Conservation (phyloP, 106 monocot species). For the Alisma plantagoaquatica region DNA sequence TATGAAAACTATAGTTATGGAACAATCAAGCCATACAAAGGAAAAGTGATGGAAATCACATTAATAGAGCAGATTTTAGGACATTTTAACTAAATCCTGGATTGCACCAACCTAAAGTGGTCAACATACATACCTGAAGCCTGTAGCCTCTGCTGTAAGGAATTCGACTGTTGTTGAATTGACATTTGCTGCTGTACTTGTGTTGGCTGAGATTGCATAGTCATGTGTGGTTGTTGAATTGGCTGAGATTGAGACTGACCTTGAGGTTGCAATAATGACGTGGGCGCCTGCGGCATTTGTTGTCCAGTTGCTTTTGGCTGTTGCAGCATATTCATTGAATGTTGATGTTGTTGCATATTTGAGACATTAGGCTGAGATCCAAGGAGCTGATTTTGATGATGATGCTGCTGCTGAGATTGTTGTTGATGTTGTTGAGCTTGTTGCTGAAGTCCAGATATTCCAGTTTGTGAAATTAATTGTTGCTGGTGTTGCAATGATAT, state of each 20-base stretch:
- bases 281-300: conserved; percentile 30
- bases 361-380: conserved; percentile 26
- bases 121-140: conserved; percentile 28
- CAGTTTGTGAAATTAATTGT: conserved; percentile 13
- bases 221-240: conserved; percentile 39
- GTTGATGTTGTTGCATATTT: conserved; percentile 28
- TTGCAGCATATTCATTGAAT: conserved; percentile 28
- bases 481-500: conserved; percentile 43
- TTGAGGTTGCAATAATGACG: conserved; percentile 38
- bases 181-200: conserved; percentile 44
- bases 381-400: too few relatives aligned
- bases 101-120: too few relatives aligned
- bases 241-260: conserved; percentile 29
- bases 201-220: conserved; percentile 48
- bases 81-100: too few relatives aligned
- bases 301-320: conserved; percentile 30
- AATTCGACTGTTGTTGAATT: too few relatives aligned
- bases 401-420: not conserved
- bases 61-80: too few relatives aligned
- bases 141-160: conserved; percentile 46
- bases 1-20: too few relatives aligned
- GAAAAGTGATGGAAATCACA: too few relatives aligned
- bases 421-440: not conserved
- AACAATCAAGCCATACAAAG: too few relatives aligned
- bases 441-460: not conserved